Evolutionary conservation across 768 basidiomycete species (phyloP).

Genomic region (Auriscalpium vulgare): DNA sequence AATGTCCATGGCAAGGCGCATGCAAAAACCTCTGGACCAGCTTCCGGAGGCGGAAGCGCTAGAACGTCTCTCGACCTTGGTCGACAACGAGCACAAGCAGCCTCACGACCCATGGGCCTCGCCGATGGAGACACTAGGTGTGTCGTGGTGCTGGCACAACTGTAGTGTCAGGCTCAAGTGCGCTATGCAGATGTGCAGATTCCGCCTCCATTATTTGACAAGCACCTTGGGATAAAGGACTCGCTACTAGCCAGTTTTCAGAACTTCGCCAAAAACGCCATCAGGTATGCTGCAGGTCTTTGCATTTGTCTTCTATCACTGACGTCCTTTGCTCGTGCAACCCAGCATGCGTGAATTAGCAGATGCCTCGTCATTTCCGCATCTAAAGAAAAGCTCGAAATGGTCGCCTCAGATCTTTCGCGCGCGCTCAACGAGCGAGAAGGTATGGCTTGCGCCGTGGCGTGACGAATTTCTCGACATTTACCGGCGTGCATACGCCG

Average conservation of each 20-base stretch:
- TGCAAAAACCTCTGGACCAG: not conserved
- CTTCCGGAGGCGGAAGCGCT: constrained; percentile 4
- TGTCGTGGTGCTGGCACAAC: not conserved
- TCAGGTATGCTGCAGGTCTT: too few relatives aligned
- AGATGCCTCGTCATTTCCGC: constrained; percentile 6
- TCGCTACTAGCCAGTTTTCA: too few relatives aligned
- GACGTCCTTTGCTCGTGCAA: not conserved
- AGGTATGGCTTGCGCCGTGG: constrained; percentile 13
- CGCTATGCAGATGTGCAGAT: not conserved
- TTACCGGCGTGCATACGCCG: constrained; percentile 11
- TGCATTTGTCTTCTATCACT: too few relatives aligned
- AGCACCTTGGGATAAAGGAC: too few relatives aligned
- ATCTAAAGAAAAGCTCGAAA: not conserved
- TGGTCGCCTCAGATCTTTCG: constrained; percentile 11
- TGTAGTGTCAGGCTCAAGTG: constrained; percentile 1
- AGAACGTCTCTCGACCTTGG: constrained; percentile 4
- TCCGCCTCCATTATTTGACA: too few relatives aligned
- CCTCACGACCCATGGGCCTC: constrained; percentile 7
- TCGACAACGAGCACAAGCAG: constrained; percentile 2
- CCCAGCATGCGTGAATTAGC: constrained; percentile 13
- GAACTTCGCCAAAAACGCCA: too few relatives aligned
- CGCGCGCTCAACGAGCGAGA: constrained; percentile 5
- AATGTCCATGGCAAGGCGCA: constrained; percentile 3
- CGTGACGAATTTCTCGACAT: constrained; percentile 12
- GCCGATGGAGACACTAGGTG: constrained; percentile 11